Conservation (phyloP, 306 rosid species). For the Pyrus communis region DNA sequence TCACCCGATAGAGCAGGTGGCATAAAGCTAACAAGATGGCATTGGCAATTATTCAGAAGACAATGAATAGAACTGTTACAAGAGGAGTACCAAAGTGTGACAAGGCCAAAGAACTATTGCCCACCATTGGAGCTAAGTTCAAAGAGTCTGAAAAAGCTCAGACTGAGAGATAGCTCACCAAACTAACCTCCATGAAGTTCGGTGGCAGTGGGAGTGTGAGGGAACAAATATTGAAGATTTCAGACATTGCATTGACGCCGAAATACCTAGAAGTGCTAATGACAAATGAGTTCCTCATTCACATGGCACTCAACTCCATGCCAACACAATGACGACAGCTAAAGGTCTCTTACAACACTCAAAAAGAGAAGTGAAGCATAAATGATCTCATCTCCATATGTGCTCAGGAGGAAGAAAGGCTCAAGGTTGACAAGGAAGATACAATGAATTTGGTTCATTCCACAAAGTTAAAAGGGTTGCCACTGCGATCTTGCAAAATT, state of each 20-base stretch:
- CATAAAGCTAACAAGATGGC: no score
- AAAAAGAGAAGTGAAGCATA: neutral
- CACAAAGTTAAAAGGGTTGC: neutral
- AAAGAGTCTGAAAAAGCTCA: no score
- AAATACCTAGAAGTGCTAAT: neutral
- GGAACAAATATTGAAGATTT: neutral
- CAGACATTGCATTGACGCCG: neutral
- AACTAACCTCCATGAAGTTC: no score
- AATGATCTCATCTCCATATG: neutral
- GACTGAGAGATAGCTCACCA: no score
- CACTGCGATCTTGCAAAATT: neutral
- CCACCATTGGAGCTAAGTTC: no score
- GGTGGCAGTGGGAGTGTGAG: no score
- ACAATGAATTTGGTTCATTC: neutral
- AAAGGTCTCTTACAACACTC: neutral
- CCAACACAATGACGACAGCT: neutral
- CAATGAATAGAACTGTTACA: no score
- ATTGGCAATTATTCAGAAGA: no score
- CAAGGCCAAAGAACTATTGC: no score
- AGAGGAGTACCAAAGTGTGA: no score
- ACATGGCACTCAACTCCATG: neutral
- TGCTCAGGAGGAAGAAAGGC: neutral
- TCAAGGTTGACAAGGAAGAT: neutral
- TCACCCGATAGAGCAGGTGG: no score
- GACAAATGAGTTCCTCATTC: neutral